A percentile compares a stretch with the other conserved stretches of the same genome.
Conservation (phyloP, 2,329 filamentous ascomycete genomes). For the Trichoderma sp. region DNA sequence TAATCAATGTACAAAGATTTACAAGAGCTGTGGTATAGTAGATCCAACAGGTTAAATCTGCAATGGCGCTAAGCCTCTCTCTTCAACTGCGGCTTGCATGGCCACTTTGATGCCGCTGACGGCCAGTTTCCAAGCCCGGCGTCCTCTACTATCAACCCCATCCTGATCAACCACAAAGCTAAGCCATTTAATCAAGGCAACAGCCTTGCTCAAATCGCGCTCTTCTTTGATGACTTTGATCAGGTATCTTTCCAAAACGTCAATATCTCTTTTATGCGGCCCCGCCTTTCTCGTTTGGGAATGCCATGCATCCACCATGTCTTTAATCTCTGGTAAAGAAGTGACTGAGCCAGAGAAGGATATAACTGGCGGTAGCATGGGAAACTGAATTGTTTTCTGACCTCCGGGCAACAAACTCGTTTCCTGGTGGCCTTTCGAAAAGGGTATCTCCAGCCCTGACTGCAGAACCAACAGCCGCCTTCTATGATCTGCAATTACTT, state of each 20-base stretch:
- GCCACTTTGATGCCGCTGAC: constrained; percentile 50
- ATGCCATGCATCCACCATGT: constrained; percentile 78
- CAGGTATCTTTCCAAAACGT: constrained; percentile 74
- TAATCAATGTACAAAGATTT: too few species aligned
- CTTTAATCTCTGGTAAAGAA: constrained; percentile 64
- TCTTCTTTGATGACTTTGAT: constrained; percentile 74
- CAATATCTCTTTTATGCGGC: constrained; percentile 78
- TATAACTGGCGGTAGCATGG: constrained; percentile 50
- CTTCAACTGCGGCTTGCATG: constrained; percentile 59
- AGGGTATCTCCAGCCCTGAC: constrained; percentile 51
- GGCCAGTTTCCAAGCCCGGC: constrained; percentile 52
- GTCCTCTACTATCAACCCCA: constrained; percentile 43
- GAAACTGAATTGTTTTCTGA: constrained; percentile 53
- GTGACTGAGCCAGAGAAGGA: constrained; percentile 51
- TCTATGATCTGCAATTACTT: constrained; percentile 75
- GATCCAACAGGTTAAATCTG: constrained; percentile 37
- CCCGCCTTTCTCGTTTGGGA: constrained; percentile 71
- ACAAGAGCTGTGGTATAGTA: background rate
- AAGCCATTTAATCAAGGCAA: constrained; percentile 71
- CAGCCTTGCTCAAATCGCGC: constrained; percentile 74
- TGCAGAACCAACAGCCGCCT: constrained; percentile 60
- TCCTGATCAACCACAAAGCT: constrained; percentile 58
- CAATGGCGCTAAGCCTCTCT: constrained; percentile 61
- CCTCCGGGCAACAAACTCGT: constrained; percentile 39
- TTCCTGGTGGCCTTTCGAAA: constrained; percentile 35